Evolutionary conservation across 345 rosid genomes (phyloP), one percentile per base, ranked within the genome.

Genomic region (Raphanus sativus): DNA sequence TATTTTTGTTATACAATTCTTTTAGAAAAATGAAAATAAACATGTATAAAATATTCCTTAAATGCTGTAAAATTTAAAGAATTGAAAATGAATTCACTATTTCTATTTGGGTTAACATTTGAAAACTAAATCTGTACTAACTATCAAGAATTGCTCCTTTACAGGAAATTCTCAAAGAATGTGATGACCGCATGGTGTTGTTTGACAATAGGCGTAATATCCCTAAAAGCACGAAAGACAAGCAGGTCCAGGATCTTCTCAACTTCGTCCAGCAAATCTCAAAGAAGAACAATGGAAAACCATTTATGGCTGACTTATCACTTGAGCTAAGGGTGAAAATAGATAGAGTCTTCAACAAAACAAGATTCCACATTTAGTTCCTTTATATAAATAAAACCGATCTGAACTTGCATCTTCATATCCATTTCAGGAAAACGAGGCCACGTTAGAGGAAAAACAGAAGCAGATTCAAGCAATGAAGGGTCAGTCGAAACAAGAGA

Each of bases 261-360:
- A 32, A 69, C 50, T 75, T 80, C 1, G 79, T 80, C 7, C 62
- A 75, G 4, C 50, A 80, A 40, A 50, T 74, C 64, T 65, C 75
- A 21, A 48, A 13, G 26, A 70, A 80, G 54, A 80, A 80, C 72
- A 42, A 70, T 40, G 75, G 80, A 8, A 13, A n/a, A 34, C 17
- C 83, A 8, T 75, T 32, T 69, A 80, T 75, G 78, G 70, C 50
- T 74, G 78, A 79, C 78, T 68, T 79, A 60, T 66, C 73, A 60
- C 73, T 10, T 45, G 77, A 72, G 63, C 63, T 78, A 40, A 72
- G 4, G 81, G 81, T 77, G 21, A 62, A 8, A 33, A 17, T 21
- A 10, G 9, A 65, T 17, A 8, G 4, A 28, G 24, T 59, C 40
- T n/a, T 48, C 12, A 5, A 59, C 25, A 32, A 60, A 75, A 26